A percentile compares a stretch with the other conserved stretches of the same genome.
Evolutionary conservation across 2,329 filamentous ascomycete genomes (phyloP).

Genomic region (Colletotrichum cordylinicola): DNA sequence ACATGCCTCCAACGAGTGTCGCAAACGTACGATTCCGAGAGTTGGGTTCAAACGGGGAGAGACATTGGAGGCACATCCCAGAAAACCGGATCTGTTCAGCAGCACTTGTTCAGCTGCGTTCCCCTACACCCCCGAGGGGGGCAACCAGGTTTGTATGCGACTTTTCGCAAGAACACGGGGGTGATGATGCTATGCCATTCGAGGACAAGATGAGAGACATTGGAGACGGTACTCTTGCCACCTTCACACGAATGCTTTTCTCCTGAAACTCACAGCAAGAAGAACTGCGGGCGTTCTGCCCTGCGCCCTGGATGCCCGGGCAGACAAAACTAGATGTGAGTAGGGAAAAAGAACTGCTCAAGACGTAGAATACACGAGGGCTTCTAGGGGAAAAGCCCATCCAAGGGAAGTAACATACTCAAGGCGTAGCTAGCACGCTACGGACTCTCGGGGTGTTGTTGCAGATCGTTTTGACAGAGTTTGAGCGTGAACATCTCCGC

Average conservation of each 20-base stretch:
- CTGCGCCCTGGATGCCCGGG: neutral
- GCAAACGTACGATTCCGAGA: constrained; percentile 3
- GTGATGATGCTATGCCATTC: neutral
- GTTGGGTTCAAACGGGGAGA: constrained; percentile 2
- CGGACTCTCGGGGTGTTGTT: constrained; percentile 6
- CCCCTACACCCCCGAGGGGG: neutral
- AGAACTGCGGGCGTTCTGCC: neutral
- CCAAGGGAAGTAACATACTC: neutral
- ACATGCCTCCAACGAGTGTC: neutral
- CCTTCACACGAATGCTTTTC: neutral
- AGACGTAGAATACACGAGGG: neutral
- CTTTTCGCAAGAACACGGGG: neutral
- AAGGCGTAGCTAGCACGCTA: neutral
- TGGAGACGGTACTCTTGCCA: neutral
- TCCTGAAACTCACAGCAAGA: neutral
- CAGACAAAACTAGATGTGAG: neutral
- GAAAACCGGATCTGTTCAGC: neutral
- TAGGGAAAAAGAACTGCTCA: neutral
- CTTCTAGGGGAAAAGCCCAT: neutral
- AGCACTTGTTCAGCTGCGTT: neutral
- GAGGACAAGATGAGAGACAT: constrained; percentile 3
- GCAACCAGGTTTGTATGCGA: neutral
- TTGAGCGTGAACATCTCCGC: neutral
- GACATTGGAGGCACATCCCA: neutral
- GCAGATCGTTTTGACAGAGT: neutral